A percentile compares a stretch with the other conserved stretches of the same genome.
Conservation (phyloP, 2,329 filamentous ascomycete species). For the Dothidotthia symphoricarpi region DNA sequence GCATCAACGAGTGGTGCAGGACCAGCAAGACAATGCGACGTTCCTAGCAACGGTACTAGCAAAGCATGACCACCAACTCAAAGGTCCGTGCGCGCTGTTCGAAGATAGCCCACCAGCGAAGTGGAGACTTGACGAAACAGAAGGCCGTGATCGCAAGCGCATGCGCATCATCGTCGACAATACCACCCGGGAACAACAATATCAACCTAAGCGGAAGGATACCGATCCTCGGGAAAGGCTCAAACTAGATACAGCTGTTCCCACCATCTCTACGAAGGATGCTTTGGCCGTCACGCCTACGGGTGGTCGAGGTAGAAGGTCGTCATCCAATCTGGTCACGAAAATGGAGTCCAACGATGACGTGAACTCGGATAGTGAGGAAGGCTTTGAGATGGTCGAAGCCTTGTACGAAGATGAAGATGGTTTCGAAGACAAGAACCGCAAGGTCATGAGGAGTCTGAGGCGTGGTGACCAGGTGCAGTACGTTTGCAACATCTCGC, state of each 20-base stretch:
- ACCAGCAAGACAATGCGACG: constrained; percentile 84
- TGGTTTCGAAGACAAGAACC: constrained; percentile 93
- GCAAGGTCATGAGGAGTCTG: constrained; percentile 93
- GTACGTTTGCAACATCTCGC: constrained; percentile 90
- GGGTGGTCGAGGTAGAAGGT: constrained; percentile 17
- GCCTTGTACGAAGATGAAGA: constrained; percentile 84
- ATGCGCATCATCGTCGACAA: constrained; percentile 80
- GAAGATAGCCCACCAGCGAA: constrained; percentile 63
- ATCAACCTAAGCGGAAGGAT: constrained; percentile 79
- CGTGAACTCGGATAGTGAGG: constrained; percentile 59
- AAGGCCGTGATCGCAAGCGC: constrained; percentile 93
- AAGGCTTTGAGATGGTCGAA: constrained; percentile 94
- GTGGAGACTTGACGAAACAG: constrained; percentile 94
- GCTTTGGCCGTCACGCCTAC: constrained; percentile 32
- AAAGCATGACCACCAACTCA: constrained; percentile 75
- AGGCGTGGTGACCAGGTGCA: constrained; percentile 90
- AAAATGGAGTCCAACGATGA: constrained; percentile 21
- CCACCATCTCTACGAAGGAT: constrained; percentile 30
- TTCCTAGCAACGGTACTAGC: constrained; percentile 75
- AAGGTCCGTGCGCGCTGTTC: constrained; percentile 77
- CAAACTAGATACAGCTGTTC: constrained; percentile 48
- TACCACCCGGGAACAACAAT: constrained; percentile 64
- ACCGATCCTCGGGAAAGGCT: constrained; percentile 53
- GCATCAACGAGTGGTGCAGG: constrained; percentile 82
- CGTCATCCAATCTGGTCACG: constrained; percentile 15